Percentiles rank a stretch among this genome's conserved stretches.
These are phyloP conservation scores for Dichotomocladium elegans DNA, from an alignment of 371 early-diverging fungal species.

Conservation along the genomic window DNA sequence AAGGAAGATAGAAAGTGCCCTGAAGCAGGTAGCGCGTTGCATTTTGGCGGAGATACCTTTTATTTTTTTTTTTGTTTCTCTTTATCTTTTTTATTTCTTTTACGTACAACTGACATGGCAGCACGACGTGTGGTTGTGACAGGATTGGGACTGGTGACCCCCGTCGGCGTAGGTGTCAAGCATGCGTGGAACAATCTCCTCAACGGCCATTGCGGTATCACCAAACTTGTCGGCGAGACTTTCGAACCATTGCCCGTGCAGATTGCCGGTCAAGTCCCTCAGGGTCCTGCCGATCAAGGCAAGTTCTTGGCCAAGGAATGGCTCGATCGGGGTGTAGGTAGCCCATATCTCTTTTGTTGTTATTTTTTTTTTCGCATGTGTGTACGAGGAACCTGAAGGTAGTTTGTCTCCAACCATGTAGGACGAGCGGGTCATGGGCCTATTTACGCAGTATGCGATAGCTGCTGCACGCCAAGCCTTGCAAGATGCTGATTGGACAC, in stretches of 20 bases:
- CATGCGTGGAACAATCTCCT: constrained; percentile 75
- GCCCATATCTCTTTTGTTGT: no score
- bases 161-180: constrained; percentile 79
- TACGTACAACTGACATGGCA: no score
- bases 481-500: constrained; percentile 72
- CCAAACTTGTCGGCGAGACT: constrained; percentile 51
- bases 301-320: constrained; percentile 68
- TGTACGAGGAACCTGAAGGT: no score
- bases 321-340: constrained; percentile 65
- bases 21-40: no score
- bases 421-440: constrained; percentile 77
- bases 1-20: no score
- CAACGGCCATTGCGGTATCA: constrained; percentile 73
- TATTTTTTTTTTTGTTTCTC: background rate
- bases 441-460: constrained; percentile 87
- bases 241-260: constrained; percentile 72
- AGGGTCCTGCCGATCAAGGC: constrained; percentile 48
- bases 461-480: constrained; percentile 86
- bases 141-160: constrained; percentile 92
- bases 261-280: constrained; percentile 75
- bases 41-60: background rate
- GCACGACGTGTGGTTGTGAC: constrained; percentile 90
- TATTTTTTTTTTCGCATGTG: no score
- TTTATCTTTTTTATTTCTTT: background rate
- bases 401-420: constrained; percentile 15